These are phyloP conservation scores for Candida ulmi DNA, from an alignment of 805 yeast genomes.

Conservation along the genomic window DNA sequence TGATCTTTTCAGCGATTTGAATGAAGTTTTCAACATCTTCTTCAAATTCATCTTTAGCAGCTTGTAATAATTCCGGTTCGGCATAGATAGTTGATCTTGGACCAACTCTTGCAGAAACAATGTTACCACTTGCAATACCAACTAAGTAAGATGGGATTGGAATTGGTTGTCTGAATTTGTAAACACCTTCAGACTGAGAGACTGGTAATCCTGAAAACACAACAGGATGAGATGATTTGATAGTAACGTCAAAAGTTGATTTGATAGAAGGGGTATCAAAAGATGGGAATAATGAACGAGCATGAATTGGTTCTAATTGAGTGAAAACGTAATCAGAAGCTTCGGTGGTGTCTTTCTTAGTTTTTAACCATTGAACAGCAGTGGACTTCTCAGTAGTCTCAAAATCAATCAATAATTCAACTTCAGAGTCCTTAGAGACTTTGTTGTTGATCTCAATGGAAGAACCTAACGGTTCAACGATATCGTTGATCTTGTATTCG, in stretches of 20 bases:
- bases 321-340: conserved; percentile 54
- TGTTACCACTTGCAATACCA: conserved; percentile 81
- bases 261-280: conserved; percentile 89
- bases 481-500: conserved; percentile 27
- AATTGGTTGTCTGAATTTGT: conserved; percentile 61
- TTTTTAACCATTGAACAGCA: conserved; percentile 76
- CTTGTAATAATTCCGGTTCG: conserved; percentile 63
- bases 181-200: conserved; percentile 21
- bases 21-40: conserved; percentile 79
- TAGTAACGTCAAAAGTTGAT: conserved; percentile 51
- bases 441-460: conserved; percentile 31
- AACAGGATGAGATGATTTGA: conserved; percentile 60
- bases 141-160: conserved; percentile 85
- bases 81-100: conserved; percentile 82
- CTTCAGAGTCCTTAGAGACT: conserved; percentile 3
- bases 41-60: conserved; percentile 75
- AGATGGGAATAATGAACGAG: conserved; percentile 81
- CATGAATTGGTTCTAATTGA: conserved; percentile 89
- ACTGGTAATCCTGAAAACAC: conserved; percentile 64
- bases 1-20: conserved; percentile 66
- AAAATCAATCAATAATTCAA: conserved; percentile 42
- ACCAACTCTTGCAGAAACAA: conserved; percentile 62
- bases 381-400: conserved; percentile 72
- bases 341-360: conserved; percentile 68
- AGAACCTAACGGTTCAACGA: conserved; percentile 56